phyloP scores from a whole-genome alignment of 768 basidiomycete species.

The Boletus subparvulus region DNA sequence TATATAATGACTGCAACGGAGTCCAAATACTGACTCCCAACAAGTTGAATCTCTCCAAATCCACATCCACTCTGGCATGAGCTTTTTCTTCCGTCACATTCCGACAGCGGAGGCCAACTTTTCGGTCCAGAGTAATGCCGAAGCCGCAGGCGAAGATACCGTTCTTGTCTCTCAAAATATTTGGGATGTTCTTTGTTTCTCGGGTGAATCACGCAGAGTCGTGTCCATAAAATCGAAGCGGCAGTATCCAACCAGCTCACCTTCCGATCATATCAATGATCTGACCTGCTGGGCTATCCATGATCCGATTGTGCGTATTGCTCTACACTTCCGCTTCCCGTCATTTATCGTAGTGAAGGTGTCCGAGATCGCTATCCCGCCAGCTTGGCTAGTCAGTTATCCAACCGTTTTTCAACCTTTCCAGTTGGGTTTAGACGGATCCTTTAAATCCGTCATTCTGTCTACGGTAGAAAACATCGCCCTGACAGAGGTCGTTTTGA shows the following conservation, averaged over 20 bases:
- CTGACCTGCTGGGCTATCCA: slow-evolving; percentile 37
- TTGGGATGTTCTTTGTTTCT: slow-evolving; percentile 31
- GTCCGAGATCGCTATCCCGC: slow-evolving; percentile 38
- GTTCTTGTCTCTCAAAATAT: slow-evolving; percentile 34
- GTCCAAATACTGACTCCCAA: neutral
- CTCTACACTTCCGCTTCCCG: neutral
- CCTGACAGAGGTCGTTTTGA: slow-evolving; percentile 52
- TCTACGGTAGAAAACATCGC: slow-evolving; percentile 30
- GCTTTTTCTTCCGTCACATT: slow-evolving; percentile 35
- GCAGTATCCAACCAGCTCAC: slow-evolving; percentile 1
- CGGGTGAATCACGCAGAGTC: slow-evolving; percentile 8
- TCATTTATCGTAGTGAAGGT: slow-evolving; percentile 32
- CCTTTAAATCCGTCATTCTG: slow-evolving; percentile 19
- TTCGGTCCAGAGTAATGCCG: slow-evolving; percentile 14
- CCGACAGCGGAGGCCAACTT: slow-evolving; percentile 30
- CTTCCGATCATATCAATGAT: slow-evolving; percentile 1
- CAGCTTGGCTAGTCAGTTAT: slow-evolving; percentile 39
- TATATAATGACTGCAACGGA: slow-evolving; percentile 23
- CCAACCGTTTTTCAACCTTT: slow-evolving; percentile 36
- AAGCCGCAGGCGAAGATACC: slow-evolving; percentile 19
- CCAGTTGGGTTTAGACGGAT: slow-evolving; percentile 3
- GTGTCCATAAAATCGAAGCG: slow-evolving; percentile 27
- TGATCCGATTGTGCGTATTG: slow-evolving; percentile 39
- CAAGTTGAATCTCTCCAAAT: neutral
- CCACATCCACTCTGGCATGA: slow-evolving; percentile 26